A percentile compares a stretch with the other conserved stretches of the same genome.
phyloP scores from a whole-genome alignment of 1,284 basidiomycete species.

The Peniophora sp. region DNA sequence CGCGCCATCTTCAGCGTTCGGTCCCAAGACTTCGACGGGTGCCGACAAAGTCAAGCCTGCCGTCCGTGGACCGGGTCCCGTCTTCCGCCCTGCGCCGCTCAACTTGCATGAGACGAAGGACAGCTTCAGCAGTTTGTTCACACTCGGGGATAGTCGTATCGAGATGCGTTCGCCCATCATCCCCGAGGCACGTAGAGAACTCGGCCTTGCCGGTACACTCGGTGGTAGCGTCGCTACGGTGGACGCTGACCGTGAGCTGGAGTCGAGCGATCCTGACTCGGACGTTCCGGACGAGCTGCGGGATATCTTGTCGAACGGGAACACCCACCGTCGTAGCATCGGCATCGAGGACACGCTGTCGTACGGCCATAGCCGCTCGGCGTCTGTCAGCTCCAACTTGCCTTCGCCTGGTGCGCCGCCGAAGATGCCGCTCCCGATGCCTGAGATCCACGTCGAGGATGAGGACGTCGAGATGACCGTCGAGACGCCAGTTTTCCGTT shows the following conservation, averaged over 20 bases:
- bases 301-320: conserved; percentile 45
- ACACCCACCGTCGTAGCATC: conserved; percentile 19
- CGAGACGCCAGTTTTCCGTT: conserved; percentile 35
- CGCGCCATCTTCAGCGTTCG: conserved; percentile 39
- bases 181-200: conserved; percentile 38
- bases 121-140: conserved; percentile 15
- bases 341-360: conserved; percentile 35
- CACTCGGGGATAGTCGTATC: conserved; percentile 8
- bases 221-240: conserved; percentile 44
- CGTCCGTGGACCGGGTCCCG: conserved; percentile 29
- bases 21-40: conserved; percentile 29
- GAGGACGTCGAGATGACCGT: conserved; percentile 7
- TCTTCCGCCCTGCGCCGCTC: conserved; percentile 37
- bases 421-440: conserved; percentile 30
- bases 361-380: conserved; percentile 14
- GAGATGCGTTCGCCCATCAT: conserved; percentile 31
- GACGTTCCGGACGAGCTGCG: conserved; percentile 73
- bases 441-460: conserved; percentile 5
- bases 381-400: conserved; percentile 6
- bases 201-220: conserved; percentile 61
- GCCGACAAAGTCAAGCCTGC: conserved; percentile 17
- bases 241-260: conserved; percentile 32
- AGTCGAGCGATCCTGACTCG: conserved; percentile 56
- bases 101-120: conserved; percentile 18
- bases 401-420: conserved; percentile 37